Percentiles rank a stretch among this genome's conserved stretches.
Evolutionary conservation across 2,329 filamentous ascomycete genomes (phyloP).

Genomic region (Aspergillus pseudonomiae): DNA sequence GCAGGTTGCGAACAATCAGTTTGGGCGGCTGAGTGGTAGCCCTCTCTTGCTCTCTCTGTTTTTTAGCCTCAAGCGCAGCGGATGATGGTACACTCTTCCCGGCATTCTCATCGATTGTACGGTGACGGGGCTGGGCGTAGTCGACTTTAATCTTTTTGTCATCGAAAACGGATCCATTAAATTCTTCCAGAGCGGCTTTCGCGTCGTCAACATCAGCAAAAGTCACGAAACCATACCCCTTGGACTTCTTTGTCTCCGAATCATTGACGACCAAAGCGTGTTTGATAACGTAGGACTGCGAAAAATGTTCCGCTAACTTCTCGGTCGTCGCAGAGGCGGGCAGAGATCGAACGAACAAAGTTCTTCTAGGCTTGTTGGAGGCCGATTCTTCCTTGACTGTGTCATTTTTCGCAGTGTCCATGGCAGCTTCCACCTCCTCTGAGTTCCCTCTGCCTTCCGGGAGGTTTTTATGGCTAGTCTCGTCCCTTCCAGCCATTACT

Average conservation of each 20-base stretch:
- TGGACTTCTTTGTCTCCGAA: slow-evolving; percentile 79
- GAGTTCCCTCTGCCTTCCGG: slow-evolving; percentile 25
- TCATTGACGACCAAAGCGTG: slow-evolving; percentile 93
- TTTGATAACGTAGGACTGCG: slow-evolving; percentile 90
- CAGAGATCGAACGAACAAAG: slow-evolving; percentile 89
- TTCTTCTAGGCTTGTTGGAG: slow-evolving; percentile 53
- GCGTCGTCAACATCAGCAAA: slow-evolving; percentile 94
- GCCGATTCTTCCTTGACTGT: slow-evolving; percentile 22
- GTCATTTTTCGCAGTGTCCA: slow-evolving; percentile 27
- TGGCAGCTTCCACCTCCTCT: slow-evolving; percentile 20
- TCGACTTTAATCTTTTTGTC: slow-evolving; percentile 85
- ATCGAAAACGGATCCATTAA: slow-evolving; percentile 76
- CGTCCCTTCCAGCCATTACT: slow-evolving; percentile 19
- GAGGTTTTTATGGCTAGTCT: slow-evolving; percentile 40
- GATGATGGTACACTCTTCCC: slow-evolving; percentile 45
- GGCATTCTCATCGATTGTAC: slow-evolving; percentile 60
- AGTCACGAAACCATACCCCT: slow-evolving; percentile 95
- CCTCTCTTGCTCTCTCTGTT: slow-evolving; percentile 59
- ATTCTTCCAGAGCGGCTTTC: slow-evolving; percentile 74
- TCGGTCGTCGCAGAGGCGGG: slow-evolving; percentile 79
- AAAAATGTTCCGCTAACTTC: slow-evolving; percentile 84
- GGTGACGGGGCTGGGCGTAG: slow-evolving; percentile 80
- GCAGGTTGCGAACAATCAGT: slow-evolving; percentile 88
- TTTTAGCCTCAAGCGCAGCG: slow-evolving; percentile 41
- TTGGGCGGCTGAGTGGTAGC: slow-evolving; percentile 67